Conservation (phyloP, 441 rosid genomes). For the Euphorbia corollata region DNA sequence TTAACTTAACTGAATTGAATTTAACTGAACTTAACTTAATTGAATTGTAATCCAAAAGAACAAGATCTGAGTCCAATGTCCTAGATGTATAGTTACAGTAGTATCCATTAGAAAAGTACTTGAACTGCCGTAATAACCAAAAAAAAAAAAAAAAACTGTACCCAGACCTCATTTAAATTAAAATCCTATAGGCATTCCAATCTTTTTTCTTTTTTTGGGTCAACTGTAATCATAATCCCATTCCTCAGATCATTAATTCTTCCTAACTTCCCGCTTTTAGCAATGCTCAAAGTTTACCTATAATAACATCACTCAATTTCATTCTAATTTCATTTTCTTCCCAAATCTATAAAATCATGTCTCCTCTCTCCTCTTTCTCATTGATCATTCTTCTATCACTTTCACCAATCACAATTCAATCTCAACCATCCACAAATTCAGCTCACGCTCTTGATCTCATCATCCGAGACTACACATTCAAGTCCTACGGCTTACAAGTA, state of each 20-base stretch:
- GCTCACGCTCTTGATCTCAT: conserved; percentile 55
- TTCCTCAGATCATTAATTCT: conserved; percentile 43
- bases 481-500: conserved; percentile 36
- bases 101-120: too few relatives aligned
- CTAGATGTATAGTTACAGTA: too few relatives aligned
- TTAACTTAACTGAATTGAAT: too few relatives aligned
- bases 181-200: conserved; percentile 37
- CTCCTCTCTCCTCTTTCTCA: conserved; percentile 28
- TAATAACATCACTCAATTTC: neutral
- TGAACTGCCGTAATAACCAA: too few relatives aligned
- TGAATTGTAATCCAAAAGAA: too few relatives aligned
- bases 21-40: too few relatives aligned
- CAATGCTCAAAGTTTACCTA: conserved; percentile 12
- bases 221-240: conserved; percentile 41
- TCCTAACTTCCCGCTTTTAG: conserved; percentile 20
- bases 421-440: conserved; percentile 46
- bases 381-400: conserved; percentile 36
- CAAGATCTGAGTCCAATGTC: too few relatives aligned
- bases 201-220: conserved; percentile 16
- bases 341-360: conserved; percentile 23
- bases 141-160: neutral
- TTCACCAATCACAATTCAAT: conserved; percentile 23
- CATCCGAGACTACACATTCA: conserved; percentile 64
- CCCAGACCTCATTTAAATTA: conserved; percentile 16
- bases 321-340: conserved; percentile 18